Conservation (phyloP, 306 rosid species). For the cucumber (Cucumis sativus) region Cucumber_9930_V3 NC_026655.2:15479501-15480000, state of each 20-base stretch:
- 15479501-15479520: not conserved
- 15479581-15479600: not conserved
- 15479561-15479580: not conserved
- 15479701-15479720: not conserved
- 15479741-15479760: not conserved
- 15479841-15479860: not conserved
- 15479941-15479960: no score
- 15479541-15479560: not conserved
- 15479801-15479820: no score
- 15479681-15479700: not conserved
- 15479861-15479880: not conserved
- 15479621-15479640: not conserved
- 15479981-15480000: no score
- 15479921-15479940: no score
- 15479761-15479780: not conserved
- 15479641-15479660: not conserved
- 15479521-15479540: not conserved
- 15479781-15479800: not conserved
- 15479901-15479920: not conserved
- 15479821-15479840: not conserved
- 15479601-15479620: not conserved
- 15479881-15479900: not conserved
- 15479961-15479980: no score
- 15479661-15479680: not conserved
- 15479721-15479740: not conserved